Base-by-base conservation (phyloP, 2,329 filamentous ascomycete species). In the Teratosphaeria zuluensis region DNA sequence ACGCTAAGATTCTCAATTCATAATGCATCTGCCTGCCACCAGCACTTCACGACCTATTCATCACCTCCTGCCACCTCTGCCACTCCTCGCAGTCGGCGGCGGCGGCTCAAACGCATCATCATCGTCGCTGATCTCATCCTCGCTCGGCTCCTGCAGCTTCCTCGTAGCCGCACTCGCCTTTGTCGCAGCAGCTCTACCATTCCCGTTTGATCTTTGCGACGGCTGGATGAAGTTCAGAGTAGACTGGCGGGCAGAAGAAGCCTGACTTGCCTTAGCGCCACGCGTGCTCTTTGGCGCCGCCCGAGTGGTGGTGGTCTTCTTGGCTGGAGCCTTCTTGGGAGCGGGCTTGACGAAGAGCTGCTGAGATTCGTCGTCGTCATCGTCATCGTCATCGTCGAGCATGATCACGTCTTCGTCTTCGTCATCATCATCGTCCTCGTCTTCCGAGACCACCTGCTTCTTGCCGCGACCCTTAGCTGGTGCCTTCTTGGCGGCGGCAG, bases 371-470 rank as follows among this genome's bases (percentile, higher is more conserved):
- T 80, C 80, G 16, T 81, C 79, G 24, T 78, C 68, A 21, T 72
- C 69, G 38, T 78, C 76, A 35, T 77, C 72, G 28, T 79, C 76
- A 38, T 70, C 69, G 21, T 69, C 66, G 64, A 75, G 70, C 59
- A 75, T 72, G n/a, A 73, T 70, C 55, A 75, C 72, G 53, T 72
- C 76, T 5, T 77, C 74, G 31, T 71, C 72, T 46, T 74, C 71
- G 1, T 76, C 74, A 51, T 77, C 75, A 11, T 77, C 75, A 7
- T 54, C 57, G 11, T 56, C 58, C n/a, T 59, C 58, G 56, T 77
- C 75, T 2, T 75, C 69, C 19, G 71, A 69, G 51, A 69, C 69
- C 52, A 71, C 73, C 67, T 75, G 71, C 65, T 75, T 78, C 56
- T 73, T 76, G 59, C 71, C 72, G 55, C 68, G 68, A 59, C 65